Evolutionary conservation across 1,284 basidiomycete species (phyloP).

Genomic region (Cystobasidiaceae sp.): DNA sequence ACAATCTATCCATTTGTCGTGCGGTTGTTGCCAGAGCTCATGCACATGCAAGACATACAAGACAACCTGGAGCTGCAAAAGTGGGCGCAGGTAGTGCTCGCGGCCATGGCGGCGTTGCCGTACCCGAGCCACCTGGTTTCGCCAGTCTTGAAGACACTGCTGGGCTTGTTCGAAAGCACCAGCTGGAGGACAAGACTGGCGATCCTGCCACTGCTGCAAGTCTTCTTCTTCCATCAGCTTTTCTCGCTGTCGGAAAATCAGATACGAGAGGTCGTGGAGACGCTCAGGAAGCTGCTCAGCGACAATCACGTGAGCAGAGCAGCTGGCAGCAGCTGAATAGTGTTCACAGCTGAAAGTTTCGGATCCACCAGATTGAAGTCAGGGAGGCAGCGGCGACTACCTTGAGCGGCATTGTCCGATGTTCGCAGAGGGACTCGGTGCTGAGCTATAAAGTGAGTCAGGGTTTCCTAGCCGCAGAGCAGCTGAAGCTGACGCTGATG

Average conservation of each 20-base stretch:
- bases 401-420: constrained; percentile 82
- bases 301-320: constrained; percentile 64
- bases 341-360: background rate
- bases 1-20: constrained; percentile 43
- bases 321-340: background rate
- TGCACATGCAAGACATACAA: constrained; percentile 44
- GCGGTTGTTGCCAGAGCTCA: constrained; percentile 42
- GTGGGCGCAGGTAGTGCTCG: constrained; percentile 48
- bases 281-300: constrained; percentile 68
- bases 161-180: constrained; percentile 47
- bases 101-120: constrained; percentile 50
- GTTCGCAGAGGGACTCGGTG: constrained; percentile 85
- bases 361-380: constrained; percentile 61
- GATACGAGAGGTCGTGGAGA: constrained; percentile 41
- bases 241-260: constrained; percentile 38
- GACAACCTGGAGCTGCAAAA: constrained; percentile 47
- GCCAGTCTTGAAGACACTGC: constrained; percentile 48
- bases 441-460: constrained; percentile 67
- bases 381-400: constrained; percentile 88
- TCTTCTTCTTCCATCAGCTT: constrained; percentile 82
- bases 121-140: constrained; percentile 50
- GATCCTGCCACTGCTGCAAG: constrained; percentile 57
- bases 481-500: background rate
- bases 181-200: constrained; percentile 53
- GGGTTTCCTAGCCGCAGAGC: background rate